Evolutionary conservation across 805 yeast species (phyloP).

Genomic region (Hemisphaericaspora nanyangensis): DNA sequence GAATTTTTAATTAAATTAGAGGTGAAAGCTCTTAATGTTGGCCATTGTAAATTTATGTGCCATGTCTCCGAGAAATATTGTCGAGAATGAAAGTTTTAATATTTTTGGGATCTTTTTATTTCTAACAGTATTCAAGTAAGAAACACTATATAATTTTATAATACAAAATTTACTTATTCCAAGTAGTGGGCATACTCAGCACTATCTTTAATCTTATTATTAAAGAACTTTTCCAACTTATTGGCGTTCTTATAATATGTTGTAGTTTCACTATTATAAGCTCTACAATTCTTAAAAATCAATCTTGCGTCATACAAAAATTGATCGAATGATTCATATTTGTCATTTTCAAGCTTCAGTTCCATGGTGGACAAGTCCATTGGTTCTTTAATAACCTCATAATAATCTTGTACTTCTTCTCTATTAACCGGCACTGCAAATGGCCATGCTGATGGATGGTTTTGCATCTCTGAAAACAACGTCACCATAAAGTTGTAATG

Average conservation of each 20-base stretch:
- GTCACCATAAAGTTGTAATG: slow-evolving; percentile 93
- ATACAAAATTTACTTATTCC: too few species aligned
- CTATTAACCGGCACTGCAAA: slow-evolving; percentile 88
- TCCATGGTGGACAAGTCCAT: slow-evolving; percentile 98
- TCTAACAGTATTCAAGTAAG: too few species aligned
- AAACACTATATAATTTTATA: too few species aligned
- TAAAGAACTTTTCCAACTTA: slow-evolving; percentile 86
- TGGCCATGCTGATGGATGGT: slow-evolving; percentile 98
- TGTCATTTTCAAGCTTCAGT: slow-evolving; percentile 84
- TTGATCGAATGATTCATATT: slow-evolving; percentile 86
- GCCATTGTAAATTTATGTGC: too few species aligned
- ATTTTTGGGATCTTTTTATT: too few species aligned
- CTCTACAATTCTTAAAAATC: slow-evolving; percentile 85
- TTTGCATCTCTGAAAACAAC: slow-evolving; percentile 79
- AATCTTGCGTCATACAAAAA: slow-evolving; percentile 85
- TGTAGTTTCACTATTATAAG: slow-evolving; percentile 90
- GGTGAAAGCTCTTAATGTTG: too few species aligned
- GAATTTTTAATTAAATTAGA: too few species aligned
- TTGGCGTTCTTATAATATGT: slow-evolving; percentile 95
- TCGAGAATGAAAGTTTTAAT: too few species aligned
- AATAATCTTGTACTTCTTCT: slow-evolving; percentile 94
- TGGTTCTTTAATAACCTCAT: slow-evolving; percentile 94
- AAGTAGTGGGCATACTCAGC: slow-evolving; percentile 87
- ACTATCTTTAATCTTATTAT: slow-evolving; percentile 75
- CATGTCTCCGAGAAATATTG: too few species aligned